These are phyloP conservation scores for Puccinia polysora DNA, from an alignment of 1,284 basidiomycete genomes.

Conservation along the genomic window DNA sequence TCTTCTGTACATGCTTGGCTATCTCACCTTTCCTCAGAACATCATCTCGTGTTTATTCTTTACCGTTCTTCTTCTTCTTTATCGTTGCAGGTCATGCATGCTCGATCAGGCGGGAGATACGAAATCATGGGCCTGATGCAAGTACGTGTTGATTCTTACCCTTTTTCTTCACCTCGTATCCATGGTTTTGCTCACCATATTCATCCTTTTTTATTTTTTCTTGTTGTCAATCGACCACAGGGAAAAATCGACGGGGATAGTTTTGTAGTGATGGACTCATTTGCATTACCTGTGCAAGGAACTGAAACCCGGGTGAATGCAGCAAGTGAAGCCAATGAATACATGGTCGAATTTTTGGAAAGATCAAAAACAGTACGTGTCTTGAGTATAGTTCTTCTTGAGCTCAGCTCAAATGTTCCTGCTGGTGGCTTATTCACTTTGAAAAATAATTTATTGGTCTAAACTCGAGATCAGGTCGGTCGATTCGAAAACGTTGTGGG, in stretches of 20 bases:
- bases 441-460: neutral
- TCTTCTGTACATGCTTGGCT: neutral
- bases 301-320: conserved; percentile 98
- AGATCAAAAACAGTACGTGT: conserved; percentile 65
- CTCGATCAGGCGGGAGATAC: conserved; percentile 90
- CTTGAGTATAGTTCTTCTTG: conserved; percentile 46
- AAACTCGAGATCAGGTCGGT: conserved; percentile 63
- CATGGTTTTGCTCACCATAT: neutral
- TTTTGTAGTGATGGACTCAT: conserved; percentile 90
- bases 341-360: conserved; percentile 90
- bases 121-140: conserved; percentile 98
- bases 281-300: conserved; percentile 95
- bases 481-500: conserved; percentile 83
- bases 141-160: neutral
- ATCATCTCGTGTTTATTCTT: neutral
- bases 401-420: neutral
- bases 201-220: neutral
- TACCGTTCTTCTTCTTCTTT: neutral
- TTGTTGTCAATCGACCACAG: conserved; percentile 56
- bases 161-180: neutral
- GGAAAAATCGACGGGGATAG: conserved; percentile 83
- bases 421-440: neutral
- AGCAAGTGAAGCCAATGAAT: conserved; percentile 91
- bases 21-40: neutral
- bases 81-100: conserved; percentile 79